Evolutionary conservation across 1,284 basidiomycete species (phyloP).

Genomic region (Tilletia caries): DNA sequence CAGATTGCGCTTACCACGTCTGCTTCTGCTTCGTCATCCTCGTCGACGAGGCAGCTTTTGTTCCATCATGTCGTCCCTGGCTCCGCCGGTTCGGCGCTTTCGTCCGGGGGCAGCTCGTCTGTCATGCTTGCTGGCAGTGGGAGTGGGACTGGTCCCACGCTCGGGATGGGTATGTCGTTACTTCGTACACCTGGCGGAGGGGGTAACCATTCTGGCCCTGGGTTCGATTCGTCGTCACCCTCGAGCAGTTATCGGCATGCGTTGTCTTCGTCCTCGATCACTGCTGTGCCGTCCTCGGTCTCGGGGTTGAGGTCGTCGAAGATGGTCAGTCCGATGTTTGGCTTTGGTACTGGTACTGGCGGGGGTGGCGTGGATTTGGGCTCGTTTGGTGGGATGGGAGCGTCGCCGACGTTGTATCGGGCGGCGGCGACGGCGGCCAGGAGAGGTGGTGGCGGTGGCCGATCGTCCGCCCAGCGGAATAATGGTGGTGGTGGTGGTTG

Average conservation of each 20-base stretch:
- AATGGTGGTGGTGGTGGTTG: slow-evolving; percentile 36
- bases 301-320: not conserved
- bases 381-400: not conserved
- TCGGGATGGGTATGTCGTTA: not conserved
- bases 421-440: slow-evolving; percentile 28
- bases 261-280: slow-evolving; percentile 35
- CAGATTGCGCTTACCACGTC: not conserved
- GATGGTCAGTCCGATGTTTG: not conserved
- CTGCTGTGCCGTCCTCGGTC: slow-evolving; percentile 35
- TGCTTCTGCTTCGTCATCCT: not conserved
- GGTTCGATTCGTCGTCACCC: no score
- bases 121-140: not conserved
- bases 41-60: not conserved
- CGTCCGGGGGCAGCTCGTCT: not conserved
- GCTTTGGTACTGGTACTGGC: not conserved
- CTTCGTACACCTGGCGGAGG: not conserved
- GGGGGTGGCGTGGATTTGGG: not conserved
- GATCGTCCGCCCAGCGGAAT: slow-evolving; percentile 25
- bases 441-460: slow-evolving; percentile 10
- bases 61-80: not conserved
- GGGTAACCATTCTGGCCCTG: not conserved
- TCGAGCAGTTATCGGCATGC: no score
- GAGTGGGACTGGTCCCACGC: not conserved
- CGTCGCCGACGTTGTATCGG: slow-evolving; percentile 12
- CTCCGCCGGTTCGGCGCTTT: not conserved